These are phyloP conservation scores for Zasmidium angulare DNA, from an alignment of 2,329 filamentous ascomycete species.

Conservation along the genomic window DNA sequence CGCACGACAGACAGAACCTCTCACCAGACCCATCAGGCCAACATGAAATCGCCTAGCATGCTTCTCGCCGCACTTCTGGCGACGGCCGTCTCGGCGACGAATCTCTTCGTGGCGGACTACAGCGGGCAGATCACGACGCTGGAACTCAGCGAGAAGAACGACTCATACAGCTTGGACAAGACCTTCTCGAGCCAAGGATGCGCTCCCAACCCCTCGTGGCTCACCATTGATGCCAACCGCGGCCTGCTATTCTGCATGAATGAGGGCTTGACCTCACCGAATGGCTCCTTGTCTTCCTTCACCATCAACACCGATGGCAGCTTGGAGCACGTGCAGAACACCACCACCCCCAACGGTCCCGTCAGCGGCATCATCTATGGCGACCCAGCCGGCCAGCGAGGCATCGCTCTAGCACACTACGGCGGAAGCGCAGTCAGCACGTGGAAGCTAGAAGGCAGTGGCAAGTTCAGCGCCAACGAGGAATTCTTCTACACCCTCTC, in stretches of 20 bases:
- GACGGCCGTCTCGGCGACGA: constrained; percentile 31
- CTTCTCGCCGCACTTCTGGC: constrained; percentile 16
- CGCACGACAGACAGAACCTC: no score
- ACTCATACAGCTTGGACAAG: constrained; percentile 42
- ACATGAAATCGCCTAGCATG: constrained; percentile 4
- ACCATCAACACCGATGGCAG: constrained; percentile 40
- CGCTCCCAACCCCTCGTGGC: constrained; percentile 59
- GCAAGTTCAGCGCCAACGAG: constrained; percentile 42
- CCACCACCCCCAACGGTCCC: constrained; percentile 39
- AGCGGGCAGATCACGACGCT: constrained; percentile 46
- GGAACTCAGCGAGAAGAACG: constrained; percentile 32
- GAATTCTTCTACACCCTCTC: constrained; percentile 31
- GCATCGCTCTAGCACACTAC: constrained; percentile 46
- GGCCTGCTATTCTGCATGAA: constrained; percentile 60
- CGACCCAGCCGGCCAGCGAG: constrained; percentile 32
- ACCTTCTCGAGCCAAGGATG: constrained; percentile 51
- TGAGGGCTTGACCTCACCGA: constrained; percentile 52
- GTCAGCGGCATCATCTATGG: constrained; percentile 46
- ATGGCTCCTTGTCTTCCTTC: constrained; percentile 51
- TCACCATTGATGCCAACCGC: constrained; percentile 55
- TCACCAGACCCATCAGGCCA: not conserved
- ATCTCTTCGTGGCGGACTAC: constrained; percentile 48
- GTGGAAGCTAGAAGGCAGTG: constrained; percentile 51
- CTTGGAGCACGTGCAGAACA: constrained; percentile 37
- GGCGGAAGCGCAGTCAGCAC: constrained; percentile 39